Evolutionary conservation across 2,329 filamentous ascomycete species (phyloP).

Genomic region (Colletotrichum agaves): DNA sequence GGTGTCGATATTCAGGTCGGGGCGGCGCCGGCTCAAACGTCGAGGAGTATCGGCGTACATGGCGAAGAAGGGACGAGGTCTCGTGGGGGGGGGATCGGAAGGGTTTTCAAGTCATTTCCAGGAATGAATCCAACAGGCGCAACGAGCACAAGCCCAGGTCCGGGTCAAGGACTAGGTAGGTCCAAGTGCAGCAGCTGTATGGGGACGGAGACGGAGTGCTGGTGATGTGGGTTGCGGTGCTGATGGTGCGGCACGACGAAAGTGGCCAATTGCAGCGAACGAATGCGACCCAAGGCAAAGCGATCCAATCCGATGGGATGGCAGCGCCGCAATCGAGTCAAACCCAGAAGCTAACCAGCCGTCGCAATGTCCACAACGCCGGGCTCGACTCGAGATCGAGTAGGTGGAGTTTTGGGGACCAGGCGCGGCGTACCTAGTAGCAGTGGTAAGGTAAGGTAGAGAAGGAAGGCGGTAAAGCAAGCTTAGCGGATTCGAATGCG

Average conservation of each 20-base stretch:
- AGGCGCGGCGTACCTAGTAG: background rate
- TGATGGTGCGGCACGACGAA: conserved; percentile 5
- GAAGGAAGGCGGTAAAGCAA: background rate
- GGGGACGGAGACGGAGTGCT: conserved; percentile 6
- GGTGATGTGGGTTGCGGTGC: conserved; percentile 9
- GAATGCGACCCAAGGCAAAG: conserved; percentile 16
- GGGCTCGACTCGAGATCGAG: conserved; percentile 11
- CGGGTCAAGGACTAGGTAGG: conserved; percentile 2
- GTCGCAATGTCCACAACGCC: conserved; percentile 36
- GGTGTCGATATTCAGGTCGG: conserved; percentile 40
- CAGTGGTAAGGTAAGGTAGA: background rate
- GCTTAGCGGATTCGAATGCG: background rate
- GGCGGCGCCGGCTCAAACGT: conserved; percentile 38
- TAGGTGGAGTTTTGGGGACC: background rate
- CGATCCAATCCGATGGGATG: conserved; percentile 15
- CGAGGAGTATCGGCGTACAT: conserved; percentile 35
- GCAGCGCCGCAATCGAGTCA: conserved; percentile 17
- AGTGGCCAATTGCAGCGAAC: conserved; percentile 4
- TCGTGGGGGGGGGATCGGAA: conserved; percentile 29
- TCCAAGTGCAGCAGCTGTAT: conserved; percentile 8
- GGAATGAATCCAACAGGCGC: conserved; percentile 5
- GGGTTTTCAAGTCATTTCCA: conserved; percentile 37
- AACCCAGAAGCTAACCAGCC: conserved; percentile 12
- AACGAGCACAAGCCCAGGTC: conserved; percentile 1
- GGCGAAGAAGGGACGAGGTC: conserved; percentile 20